Conservation (phyloP, 2,329 filamentous ascomycete species). For the Penicillium sp. region DNA sequence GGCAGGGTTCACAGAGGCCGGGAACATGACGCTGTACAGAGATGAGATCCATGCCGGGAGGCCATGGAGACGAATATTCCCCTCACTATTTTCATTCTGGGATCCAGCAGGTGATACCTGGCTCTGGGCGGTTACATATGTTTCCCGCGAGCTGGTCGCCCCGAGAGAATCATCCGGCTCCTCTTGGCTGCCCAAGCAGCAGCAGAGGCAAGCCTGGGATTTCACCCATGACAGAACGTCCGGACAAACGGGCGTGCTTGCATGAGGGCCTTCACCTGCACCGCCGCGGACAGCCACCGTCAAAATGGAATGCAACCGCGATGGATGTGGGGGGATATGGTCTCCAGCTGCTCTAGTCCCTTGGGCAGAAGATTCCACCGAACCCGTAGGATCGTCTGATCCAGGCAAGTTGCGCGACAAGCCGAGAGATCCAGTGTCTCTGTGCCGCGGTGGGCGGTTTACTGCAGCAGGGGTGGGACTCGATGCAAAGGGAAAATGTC, state of each 20-base stretch:
- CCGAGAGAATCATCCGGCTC: constrained; percentile 6
- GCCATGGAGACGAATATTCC: background rate
- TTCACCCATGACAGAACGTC: constrained; percentile 7
- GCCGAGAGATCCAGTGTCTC: background rate
- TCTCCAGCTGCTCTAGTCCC: background rate
- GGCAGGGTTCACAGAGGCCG: background rate
- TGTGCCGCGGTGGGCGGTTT: background rate
- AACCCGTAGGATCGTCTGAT: background rate
- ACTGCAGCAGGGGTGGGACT: background rate
- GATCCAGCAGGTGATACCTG: constrained; percentile 1
- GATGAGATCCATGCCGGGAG: constrained; percentile 2
- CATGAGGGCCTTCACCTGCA: background rate
- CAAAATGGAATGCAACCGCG: background rate
- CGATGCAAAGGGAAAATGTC: background rate
- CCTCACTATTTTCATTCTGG: background rate
- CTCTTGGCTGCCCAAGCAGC: constrained; percentile 1
- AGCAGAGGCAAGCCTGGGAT: constrained; percentile 9
- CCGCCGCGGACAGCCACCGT: background rate
- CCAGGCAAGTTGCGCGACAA: background rate
- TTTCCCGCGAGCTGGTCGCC: constrained; percentile 10
- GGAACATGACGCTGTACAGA: constrained; percentile 2
- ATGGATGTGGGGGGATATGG: background rate
- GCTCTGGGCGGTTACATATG: constrained; percentile 19
- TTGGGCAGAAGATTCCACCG: background rate
- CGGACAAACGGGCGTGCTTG: background rate